phyloP scores from a whole-genome alignment of 805 yeast genomes.

The Saturnispora gosingensis region DNA sequence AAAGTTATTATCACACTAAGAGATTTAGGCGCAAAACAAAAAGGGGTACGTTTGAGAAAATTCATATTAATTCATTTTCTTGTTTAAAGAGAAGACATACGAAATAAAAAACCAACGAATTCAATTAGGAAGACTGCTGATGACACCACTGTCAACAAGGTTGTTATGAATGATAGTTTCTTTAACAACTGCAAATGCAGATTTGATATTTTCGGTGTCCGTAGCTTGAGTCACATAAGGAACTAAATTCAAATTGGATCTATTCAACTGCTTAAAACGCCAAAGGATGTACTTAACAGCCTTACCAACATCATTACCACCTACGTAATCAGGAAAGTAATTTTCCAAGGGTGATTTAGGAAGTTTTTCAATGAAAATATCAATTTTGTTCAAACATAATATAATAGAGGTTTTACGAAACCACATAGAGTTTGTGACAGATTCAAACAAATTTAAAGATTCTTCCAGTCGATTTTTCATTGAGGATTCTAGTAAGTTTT shows the following conservation, averaged over 20 bases:
- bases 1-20: neutral
- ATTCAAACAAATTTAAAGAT: conserved; percentile 75
- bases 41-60: too few species aligned
- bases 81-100: neutral
- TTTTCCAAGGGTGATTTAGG: conserved; percentile 72
- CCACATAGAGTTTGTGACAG: conserved; percentile 90
- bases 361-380: conserved; percentile 78
- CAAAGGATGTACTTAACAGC: conserved; percentile 88
- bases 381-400: conserved; percentile 81
- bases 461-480: conserved; percentile 73
- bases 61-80: neutral
- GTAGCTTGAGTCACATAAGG: conserved; percentile 95
- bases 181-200: conserved; percentile 59
- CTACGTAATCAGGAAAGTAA: conserved; percentile 83
- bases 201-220: conserved; percentile 78
- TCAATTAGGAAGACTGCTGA: conserved; percentile 13
- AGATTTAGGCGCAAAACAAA: neutral
- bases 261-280: conserved; percentile 79
- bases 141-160: conserved; percentile 46
- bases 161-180: conserved; percentile 50
- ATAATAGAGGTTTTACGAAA: conserved; percentile 81
- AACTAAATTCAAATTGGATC: conserved; percentile 71
- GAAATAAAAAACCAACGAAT: neutral
- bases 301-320: conserved; percentile 81
- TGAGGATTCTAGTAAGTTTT: conserved; percentile 67